Conservation (phyloP, 768 basidiomycete genomes). For the Mycena kentingensis region DNA sequence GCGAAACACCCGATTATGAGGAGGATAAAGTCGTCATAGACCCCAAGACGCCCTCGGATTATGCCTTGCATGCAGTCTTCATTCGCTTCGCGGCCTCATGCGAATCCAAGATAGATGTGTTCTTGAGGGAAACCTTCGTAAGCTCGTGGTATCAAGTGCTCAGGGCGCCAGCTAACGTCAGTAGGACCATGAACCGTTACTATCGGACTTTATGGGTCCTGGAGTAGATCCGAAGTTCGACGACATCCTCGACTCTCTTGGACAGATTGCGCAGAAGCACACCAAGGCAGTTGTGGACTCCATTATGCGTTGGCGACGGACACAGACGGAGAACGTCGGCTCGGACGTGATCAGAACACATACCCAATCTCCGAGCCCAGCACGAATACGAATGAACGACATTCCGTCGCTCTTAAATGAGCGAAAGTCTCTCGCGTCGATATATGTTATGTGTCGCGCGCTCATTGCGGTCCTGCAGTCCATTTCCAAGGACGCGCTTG, state of each 20-base stretch:
- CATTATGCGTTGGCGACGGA: constrained; percentile 83
- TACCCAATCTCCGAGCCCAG: constrained; percentile 37
- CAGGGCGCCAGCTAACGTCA: not conserved
- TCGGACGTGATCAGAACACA: constrained; percentile 56
- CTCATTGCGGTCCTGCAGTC: constrained; percentile 75
- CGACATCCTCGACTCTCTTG: constrained; percentile 80
- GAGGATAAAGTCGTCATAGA: constrained; percentile 71
- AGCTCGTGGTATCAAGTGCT: constrained; percentile 27
- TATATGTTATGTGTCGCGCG: constrained; percentile 89
- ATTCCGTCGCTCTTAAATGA: constrained; percentile 58
- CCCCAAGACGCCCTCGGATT: constrained; percentile 84
- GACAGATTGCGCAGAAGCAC: constrained; percentile 82
- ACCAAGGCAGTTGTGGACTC: constrained; percentile 84
- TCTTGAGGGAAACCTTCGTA: constrained; percentile 70
- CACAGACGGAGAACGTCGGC: constrained; percentile 64
- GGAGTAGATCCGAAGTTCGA: constrained; percentile 81
- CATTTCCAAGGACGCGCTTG: constrained; percentile 75
- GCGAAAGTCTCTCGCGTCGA: constrained; percentile 78
- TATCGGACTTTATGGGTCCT: constrained; percentile 69
- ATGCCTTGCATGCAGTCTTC: constrained; percentile 85
- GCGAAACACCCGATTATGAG: constrained; percentile 62
- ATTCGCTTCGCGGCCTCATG: constrained; percentile 81
- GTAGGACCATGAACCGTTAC: constrained; percentile 69
- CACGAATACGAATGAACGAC: constrained; percentile 47
- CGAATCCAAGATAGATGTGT: constrained; percentile 76